Evolutionary conservation across 805 yeast species (phyloP).

Genomic region (Starmerella apicola): DNA sequence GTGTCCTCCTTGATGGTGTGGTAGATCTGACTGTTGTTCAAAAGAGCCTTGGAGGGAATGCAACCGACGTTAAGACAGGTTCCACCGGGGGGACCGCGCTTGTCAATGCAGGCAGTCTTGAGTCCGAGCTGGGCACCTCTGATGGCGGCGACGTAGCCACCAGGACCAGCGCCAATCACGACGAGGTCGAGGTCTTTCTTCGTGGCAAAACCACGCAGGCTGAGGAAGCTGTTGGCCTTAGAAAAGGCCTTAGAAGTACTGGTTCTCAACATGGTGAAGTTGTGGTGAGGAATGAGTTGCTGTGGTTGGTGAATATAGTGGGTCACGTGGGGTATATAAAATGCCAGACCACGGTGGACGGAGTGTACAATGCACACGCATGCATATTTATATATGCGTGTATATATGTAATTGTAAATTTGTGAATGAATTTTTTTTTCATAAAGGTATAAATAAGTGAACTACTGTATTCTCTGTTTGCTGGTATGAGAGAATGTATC

Average conservation of each 20-base stretch:
- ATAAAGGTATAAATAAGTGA: no score
- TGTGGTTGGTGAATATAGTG: not conserved
- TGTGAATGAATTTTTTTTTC: no score
- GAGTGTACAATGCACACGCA: no score
- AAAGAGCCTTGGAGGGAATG: constrained; percentile 91
- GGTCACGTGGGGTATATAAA: no score
- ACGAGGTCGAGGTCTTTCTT: constrained; percentile 70
- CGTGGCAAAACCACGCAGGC: constrained; percentile 18
- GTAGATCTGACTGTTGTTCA: constrained; percentile 87
- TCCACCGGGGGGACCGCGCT: constrained; percentile 94
- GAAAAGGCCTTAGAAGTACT: constrained; percentile 9
- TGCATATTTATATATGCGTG: no score
- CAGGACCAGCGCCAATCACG: constrained; percentile 98
- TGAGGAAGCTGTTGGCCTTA: constrained; percentile 6
- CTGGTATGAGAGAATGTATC: no score
- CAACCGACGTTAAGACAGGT: constrained; percentile 98
- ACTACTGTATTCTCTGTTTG: no score
- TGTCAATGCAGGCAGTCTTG: constrained; percentile 93
- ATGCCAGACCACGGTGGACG: no score
- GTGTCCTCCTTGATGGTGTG: constrained; percentile 84
- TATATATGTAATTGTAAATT: no score
- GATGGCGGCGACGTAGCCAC: constrained; percentile 98
- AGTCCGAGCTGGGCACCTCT: constrained; percentile 94
- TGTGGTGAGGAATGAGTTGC: not conserved
- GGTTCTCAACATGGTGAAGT: constrained; percentile 11